Base-by-base conservation (phyloP, 495 filamentous ascomycete species). In the Rhizodiscina lignyota region DNA sequence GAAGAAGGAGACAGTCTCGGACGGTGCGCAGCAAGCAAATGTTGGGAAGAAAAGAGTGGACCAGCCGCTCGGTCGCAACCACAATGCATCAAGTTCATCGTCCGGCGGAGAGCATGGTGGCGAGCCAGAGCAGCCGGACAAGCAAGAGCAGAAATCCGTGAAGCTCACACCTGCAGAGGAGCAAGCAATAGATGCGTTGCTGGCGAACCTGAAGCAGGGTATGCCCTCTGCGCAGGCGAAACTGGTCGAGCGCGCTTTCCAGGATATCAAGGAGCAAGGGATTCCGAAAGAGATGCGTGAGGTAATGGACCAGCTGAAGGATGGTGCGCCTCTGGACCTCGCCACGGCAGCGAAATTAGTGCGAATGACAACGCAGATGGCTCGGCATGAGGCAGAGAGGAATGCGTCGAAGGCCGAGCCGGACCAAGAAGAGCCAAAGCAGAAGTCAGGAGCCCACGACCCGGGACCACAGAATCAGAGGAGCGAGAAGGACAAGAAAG, bases 271-370 rank as follows among this genome's bases (percentile, higher is more conserved):
- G 51, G 53, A 51, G 36, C 51, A 64, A 13, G 69, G 69, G 1
- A 55, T 72, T 19, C 68, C 69, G 3, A 21, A 32, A 11, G 66
- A 72, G 37, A 30, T 72, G 6, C 53, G 53, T 15, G 64, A 69
- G 18, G 46, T 66, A 18, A 56, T 70, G 51, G 46, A 63, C 5
- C 53, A 55, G 21, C 32, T 64, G 28, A 45, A 50, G 24, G 40
- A 45, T 20, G 58, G 56, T 10, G 47, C 57, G 23, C 49, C 53
- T 29, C 49, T 70, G 36, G 58, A 63, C 27, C 56, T 71, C 18
- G 55, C 56, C 26, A 61, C 56, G 15, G 66, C 62, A 5, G 56
- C 60, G 3, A 70, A 70, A 47, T 39, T 70, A 19, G 53, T 61
- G 11, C 55, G 66, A 18, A 35, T 69, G 30, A 65, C 62, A 5